Conservation (phyloP, 192 early-diverging fungal genomes). For the Gryganskiella cystojenkinii region DNA sequence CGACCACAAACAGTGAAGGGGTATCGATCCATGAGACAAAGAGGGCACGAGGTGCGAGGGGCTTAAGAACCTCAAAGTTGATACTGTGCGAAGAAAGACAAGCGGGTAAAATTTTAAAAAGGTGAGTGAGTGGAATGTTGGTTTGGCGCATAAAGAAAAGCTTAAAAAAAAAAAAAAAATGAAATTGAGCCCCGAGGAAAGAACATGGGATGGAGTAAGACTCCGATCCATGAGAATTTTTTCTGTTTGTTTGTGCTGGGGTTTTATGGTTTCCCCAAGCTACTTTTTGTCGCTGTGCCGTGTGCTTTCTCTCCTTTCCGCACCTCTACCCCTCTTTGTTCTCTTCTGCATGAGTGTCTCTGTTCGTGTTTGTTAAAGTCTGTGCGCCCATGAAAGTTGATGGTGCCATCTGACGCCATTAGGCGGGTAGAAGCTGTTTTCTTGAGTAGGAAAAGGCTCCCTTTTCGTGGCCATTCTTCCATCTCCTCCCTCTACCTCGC, state of each 20-base stretch:
- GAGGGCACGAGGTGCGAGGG: slow-evolving; percentile 61
- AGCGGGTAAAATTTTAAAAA: background rate
- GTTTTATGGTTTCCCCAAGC: too few species aligned
- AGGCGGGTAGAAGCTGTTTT: background rate
- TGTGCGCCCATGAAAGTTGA: slow-evolving; percentile 6
- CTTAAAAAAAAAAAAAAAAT: slow-evolving; percentile 10
- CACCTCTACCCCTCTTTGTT: background rate
- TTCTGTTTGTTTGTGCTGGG: too few species aligned
- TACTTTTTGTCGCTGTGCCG: too few species aligned
- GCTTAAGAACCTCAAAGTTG: slow-evolving; percentile 55
- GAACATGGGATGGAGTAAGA: background rate
- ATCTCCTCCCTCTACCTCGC: too few species aligned
- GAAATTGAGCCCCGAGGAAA: background rate
- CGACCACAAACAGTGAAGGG: slow-evolving; percentile 60
- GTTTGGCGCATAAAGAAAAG: background rate
- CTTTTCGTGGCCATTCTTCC: background rate
- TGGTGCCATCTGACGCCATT: slow-evolving; percentile 38
- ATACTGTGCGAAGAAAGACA: slow-evolving; percentile 31
- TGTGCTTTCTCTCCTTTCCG: too few species aligned
- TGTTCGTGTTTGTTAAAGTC: background rate
- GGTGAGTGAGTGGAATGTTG: background rate
- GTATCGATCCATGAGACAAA: slow-evolving; percentile 67
- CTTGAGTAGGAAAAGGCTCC: background rate
- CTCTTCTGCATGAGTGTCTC: background rate
- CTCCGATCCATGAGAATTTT: too few species aligned